phyloP scores from a whole-genome alignment of 2,329 filamentous ascomycete species.

The Alternaria triticimaculans region DNA sequence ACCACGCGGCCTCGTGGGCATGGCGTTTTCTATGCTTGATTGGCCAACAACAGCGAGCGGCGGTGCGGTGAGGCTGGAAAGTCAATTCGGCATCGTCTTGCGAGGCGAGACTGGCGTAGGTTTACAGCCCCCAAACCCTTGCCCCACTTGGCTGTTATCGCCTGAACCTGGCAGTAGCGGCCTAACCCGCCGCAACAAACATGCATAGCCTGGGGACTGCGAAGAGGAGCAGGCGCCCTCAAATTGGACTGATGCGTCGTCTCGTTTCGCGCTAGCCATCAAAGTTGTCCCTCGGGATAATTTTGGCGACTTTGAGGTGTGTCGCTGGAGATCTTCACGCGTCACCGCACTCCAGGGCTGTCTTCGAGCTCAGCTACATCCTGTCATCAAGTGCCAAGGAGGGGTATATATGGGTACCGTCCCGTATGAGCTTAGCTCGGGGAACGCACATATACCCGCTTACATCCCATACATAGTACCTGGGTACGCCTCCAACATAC shows the following conservation, averaged over 20 bases:
- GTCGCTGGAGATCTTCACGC: not conserved
- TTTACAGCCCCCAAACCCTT: not conserved
- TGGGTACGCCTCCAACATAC: not conserved
- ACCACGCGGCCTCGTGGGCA: not conserved
- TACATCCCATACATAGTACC: not conserved
- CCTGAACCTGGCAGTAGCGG: not conserved
- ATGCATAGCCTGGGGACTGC: not conserved
- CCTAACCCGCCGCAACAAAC: not conserved
- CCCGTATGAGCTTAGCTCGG: not conserved
- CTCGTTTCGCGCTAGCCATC: not conserved
- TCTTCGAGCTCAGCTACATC: not conserved
- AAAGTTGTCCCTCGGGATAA: not conserved
- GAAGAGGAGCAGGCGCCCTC: not conserved
- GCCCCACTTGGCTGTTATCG: not conserved
- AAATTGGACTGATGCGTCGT: not conserved
- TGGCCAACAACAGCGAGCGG: not conserved
- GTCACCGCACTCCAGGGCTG: not conserved
- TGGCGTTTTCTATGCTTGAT: not conserved
- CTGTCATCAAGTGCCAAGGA: not conserved
- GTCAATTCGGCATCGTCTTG: not conserved
- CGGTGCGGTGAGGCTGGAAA: not conserved
- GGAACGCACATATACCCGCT: not conserved
- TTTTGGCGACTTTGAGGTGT: not conserved
- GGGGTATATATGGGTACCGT: not conserved
- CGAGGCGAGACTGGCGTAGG: not conserved